Evolutionary conservation across 2,329 filamentous ascomycete genomes (phyloP), one percentile per base, ranked within the genome.

Genomic region (Dendrostoma leiphaemia): DNA sequence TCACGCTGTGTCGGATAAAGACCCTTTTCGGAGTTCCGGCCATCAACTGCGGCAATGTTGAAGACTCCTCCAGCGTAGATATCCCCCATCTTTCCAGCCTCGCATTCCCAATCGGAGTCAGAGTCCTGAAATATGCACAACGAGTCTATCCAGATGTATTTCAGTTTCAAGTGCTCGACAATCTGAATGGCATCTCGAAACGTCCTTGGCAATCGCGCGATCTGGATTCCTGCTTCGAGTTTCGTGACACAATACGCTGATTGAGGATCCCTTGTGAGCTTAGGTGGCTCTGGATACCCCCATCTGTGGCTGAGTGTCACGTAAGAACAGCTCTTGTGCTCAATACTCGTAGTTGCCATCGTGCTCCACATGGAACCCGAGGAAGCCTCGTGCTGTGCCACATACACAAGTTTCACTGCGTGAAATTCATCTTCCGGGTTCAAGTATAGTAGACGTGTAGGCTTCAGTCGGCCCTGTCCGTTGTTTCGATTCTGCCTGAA

Each of bases 261-360:
- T n/a, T n/a, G n/a, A n/a, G n/a, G n/a, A n/a, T n/a, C n/a, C n/a
- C n/a, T 29, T 40, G n/a, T 28, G 10, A 49, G 12, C 26, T 40
- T 49, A 9, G 34, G 34, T 17, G 47, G 47, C 17, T 40, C 34
- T 37, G 47, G 47, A 21, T 2, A n/a, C 10, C 47, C 47, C 47
- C 47, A 49, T 19, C 34, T 40, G 9, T 49, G 47, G 12, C 47
- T 49, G n/a, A 49, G 47, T 6, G 47, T 49, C 8, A 29, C 47
- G 2, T 49, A 40, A 9, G 26, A 34, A 37, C 40, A 40, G 8
- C n/a, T n/a, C 7, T 7, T 23, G 13, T 38, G 19, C 13, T 4
- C 21, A 15, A 31, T 38, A 8, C n/a, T n/a, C n/a, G n/a, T n/a
- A n/a, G n/a, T n/a, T n/a, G n/a, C n/a, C n/a, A n/a, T n/a, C n/a